Evolutionary conservation across 179 eudicot species (phyloP).

Genomic region (Amaranthus tricolor): DNA sequence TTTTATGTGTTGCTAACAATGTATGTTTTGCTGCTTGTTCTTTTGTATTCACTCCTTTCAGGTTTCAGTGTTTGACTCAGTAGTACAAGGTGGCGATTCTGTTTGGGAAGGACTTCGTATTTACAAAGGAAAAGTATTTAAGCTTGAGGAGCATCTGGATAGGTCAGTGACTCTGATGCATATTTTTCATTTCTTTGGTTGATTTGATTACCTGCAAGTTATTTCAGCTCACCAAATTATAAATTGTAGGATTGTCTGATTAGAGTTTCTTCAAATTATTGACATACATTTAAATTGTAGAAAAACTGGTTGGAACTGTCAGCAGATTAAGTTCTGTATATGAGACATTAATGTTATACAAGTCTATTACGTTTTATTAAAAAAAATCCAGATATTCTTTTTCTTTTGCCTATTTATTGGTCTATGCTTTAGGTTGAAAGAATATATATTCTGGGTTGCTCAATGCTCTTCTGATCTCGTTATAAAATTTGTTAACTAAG

Average conservation of each 20-base stretch:
- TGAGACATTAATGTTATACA: no score
- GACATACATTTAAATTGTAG: not conserved
- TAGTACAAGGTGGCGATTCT: slow-evolving; percentile 99
- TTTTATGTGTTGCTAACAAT: slow-evolving; percentile 6
- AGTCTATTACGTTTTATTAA: not conserved
- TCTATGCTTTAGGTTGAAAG: not conserved
- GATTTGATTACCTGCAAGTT: not conserved
- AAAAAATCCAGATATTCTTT: not conserved
- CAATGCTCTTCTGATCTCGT: not conserved
- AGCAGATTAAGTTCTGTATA: not conserved
- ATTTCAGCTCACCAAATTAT: slow-evolving; percentile 4
- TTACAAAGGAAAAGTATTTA: slow-evolving; percentile 78
- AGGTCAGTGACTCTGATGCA: slow-evolving; percentile 46
- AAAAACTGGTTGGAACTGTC: not conserved
- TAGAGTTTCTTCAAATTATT: not conserved
- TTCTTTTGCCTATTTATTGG: not conserved
- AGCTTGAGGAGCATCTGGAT: slow-evolving; percentile 94
- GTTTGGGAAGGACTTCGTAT: slow-evolving; percentile 99
- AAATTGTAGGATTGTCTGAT: not conserved
- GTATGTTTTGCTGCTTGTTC: slow-evolving; percentile 14
- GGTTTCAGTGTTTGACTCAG: slow-evolving; percentile 97
- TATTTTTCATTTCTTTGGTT: not conserved
- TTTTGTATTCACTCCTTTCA: slow-evolving; percentile 32
- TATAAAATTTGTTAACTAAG: not conserved
- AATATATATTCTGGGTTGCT: not conserved